Percentiles rank a stretch among this genome's conserved stretches.
Conservation (phyloP, 1,139 yeast species). For the Geotrichum bryndzae region DNA sequence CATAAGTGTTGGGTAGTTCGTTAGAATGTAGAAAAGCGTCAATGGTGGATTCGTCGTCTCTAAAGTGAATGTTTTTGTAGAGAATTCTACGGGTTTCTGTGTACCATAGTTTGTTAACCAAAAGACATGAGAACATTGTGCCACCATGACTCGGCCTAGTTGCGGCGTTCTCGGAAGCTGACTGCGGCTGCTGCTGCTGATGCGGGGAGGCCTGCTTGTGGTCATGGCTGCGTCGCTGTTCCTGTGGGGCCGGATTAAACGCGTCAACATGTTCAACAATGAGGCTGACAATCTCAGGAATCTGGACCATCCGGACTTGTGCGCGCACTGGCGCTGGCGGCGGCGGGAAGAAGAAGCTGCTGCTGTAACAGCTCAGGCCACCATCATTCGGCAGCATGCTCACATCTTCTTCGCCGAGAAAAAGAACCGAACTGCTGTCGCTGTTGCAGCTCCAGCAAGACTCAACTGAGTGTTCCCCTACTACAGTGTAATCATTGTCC, state of each 20-base stretch:
- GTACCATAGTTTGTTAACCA: conserved; percentile 65
- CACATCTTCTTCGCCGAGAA: neutral
- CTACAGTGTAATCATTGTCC: neutral
- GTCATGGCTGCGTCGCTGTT: conserved; percentile 25
- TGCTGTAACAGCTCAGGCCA: neutral
- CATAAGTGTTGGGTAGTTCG: conserved; percentile 26
- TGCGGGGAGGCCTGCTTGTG: neutral
- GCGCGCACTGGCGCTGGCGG: neutral
- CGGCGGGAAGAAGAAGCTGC: neutral
- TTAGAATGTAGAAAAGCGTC: neutral
- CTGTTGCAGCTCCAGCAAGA: neutral
- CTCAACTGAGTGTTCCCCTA: neutral
- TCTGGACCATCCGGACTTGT: conserved; percentile 22
- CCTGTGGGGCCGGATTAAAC: conserved; percentile 49
- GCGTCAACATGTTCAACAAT: conserved; percentile 57
- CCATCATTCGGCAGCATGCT: neutral
- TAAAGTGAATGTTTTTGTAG: conserved; percentile 51
- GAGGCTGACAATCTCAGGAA: conserved; percentile 68
- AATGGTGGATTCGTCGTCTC: conserved; percentile 35
- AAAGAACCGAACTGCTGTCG: neutral
- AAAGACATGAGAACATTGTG: conserved; percentile 42
- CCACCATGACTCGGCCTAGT: neutral
- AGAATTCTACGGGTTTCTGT: conserved; percentile 50
- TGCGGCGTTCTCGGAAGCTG: neutral
- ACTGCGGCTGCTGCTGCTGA: neutral